These are phyloP conservation scores for Pochonia chlamydosporia DNA, from an alignment of 2,329 filamentous ascomycete species.

Conservation along the genomic window DNA sequence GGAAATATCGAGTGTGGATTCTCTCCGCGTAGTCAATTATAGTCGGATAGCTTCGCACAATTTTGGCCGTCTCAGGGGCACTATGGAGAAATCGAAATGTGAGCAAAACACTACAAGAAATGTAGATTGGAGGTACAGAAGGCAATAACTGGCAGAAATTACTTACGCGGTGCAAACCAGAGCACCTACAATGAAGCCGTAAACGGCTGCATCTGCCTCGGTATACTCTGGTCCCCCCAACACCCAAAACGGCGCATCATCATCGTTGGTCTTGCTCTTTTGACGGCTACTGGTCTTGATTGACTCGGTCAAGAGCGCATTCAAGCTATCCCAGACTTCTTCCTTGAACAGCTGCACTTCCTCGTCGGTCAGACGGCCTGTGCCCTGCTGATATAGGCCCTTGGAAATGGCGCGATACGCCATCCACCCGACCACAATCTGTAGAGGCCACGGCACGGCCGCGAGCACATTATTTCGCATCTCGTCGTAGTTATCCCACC, in stretches of 20 bases:
- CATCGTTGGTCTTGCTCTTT: neutral
- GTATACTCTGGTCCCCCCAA: conserved; percentile 47
- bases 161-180: conserved; percentile 50
- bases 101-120: neutral
- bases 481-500: conserved; percentile 52
- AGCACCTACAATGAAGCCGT: conserved; percentile 49
- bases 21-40: conserved; percentile 49
- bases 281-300: conserved; percentile 11
- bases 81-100: conserved; percentile 22
- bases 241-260: conserved; percentile 47
- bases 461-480: conserved; percentile 49
- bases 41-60: conserved; percentile 40
- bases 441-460: conserved; percentile 45
- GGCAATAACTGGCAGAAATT: neutral
- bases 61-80: conserved; percentile 37
- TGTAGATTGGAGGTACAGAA: too few relatives aligned
- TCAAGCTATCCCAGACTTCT: conserved; percentile 50
- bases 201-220: conserved; percentile 52
- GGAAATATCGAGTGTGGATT: conserved; percentile 52
- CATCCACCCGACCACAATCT: conserved; percentile 44
- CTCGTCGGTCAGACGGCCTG: conserved; percentile 40
- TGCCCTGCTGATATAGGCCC: conserved; percentile 52
- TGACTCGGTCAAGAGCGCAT: conserved; percentile 36
- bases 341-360: conserved; percentile 39
- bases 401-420: conserved; percentile 35